A percentile compares a stretch with the other conserved stretches of the same genome.
phyloP scores from a whole-genome alignment of 257 asterid species.

The Capsicum pubescens region DNA sequence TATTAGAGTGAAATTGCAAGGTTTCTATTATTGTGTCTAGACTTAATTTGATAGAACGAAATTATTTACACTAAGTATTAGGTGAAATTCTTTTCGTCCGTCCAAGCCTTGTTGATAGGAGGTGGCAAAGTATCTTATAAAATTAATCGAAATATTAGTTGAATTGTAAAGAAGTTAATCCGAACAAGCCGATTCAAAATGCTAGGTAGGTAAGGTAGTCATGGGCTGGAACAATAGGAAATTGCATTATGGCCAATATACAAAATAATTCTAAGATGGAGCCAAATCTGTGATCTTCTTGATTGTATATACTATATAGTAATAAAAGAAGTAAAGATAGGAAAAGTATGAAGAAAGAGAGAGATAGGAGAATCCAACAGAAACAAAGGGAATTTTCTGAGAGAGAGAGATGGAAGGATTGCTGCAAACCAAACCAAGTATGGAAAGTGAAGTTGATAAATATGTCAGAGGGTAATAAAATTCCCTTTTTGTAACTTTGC shows the following conservation, averaged over 20 bases:
- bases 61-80: background rate
- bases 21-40: background rate
- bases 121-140: background rate
- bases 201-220: background rate
- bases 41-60: background rate
- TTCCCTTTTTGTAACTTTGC: constrained; percentile 46
- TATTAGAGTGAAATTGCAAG: background rate
- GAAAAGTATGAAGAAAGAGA: background rate
- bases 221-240: constrained; percentile 8
- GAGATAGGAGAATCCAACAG: background rate
- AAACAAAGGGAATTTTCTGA: constrained; percentile 39
- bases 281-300: constrained; percentile 16
- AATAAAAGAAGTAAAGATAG: background rate
- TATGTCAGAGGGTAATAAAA: constrained; percentile 43
- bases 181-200: background rate
- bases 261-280: constrained; percentile 17
- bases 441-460: constrained; percentile 39
- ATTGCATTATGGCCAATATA: constrained; percentile 22
- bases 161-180: no score
- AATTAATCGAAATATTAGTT: no score
- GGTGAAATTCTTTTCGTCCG: background rate
- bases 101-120: background rate
- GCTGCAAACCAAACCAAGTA: constrained; percentile 16
- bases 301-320: background rate
- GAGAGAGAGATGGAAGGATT: constrained; percentile 26